These are phyloP conservation scores for Penicillium sp. DNA, from an alignment of 2,329 filamentous ascomycete species.

Conservation along the genomic window DNA sequence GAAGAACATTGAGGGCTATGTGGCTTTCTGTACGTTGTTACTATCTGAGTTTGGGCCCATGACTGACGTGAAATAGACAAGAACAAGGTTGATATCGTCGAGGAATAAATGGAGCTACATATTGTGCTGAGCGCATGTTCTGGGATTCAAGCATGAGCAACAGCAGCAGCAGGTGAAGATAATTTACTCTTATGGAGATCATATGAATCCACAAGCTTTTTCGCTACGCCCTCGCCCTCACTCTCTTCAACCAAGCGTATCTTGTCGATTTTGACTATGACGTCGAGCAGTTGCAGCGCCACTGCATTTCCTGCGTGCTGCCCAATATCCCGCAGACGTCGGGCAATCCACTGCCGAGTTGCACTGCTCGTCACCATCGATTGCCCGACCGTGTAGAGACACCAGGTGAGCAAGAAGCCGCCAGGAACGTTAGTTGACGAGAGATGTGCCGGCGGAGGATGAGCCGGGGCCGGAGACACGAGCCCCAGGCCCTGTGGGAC, in stretches of 20 bases:
- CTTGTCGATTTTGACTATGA: slow-evolving; percentile 20
- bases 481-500: slow-evolving; percentile 27
- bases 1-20: slow-evolving; percentile 57
- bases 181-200: neutral
- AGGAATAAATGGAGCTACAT: slow-evolving; percentile 1
- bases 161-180: too few species aligned
- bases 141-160: too few species aligned
- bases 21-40: slow-evolving; percentile 58
- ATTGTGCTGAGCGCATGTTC: neutral
- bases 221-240: neutral
- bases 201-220: neutral
- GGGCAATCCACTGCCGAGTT: slow-evolving; percentile 24
- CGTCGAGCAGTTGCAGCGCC: slow-evolving; percentile 20
- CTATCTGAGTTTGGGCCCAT: too few species aligned
- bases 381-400: slow-evolving; percentile 24
- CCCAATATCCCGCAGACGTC: slow-evolving; percentile 19
- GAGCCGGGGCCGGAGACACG: slow-evolving; percentile 12
- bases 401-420: slow-evolving; percentile 25
- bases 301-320: slow-evolving; percentile 16
- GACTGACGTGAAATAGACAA: slow-evolving; percentile 1
- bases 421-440: slow-evolving; percentile 19
- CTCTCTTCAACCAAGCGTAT: neutral
- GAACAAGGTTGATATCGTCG: slow-evolving; percentile 10
- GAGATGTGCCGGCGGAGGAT: neutral
- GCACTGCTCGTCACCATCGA: slow-evolving; percentile 5